These are phyloP conservation scores for Pseudogymnoascus sp. DNA, from an alignment of 2,329 filamentous ascomycete genomes.

Conservation along the genomic window DNA sequence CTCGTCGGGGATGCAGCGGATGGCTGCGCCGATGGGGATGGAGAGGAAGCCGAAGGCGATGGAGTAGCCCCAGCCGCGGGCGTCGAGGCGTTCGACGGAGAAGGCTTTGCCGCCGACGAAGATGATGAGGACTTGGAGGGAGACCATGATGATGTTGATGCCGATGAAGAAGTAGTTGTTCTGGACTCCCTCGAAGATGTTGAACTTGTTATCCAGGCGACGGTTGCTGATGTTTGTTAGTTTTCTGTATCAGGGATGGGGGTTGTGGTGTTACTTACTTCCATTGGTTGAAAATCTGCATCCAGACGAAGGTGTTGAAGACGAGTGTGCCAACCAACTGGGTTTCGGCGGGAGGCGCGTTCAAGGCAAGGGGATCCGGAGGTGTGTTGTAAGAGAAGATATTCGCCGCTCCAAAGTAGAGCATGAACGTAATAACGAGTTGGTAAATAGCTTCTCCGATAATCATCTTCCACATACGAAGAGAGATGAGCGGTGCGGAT, in stretches of 20 bases:
- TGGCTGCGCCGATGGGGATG: conserved; percentile 69
- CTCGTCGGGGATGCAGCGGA: conserved; percentile 73
- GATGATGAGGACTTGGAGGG: conserved; percentile 80
- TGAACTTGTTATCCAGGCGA: conserved; percentile 87
- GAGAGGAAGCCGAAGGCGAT: conserved; percentile 77
- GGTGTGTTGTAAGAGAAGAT: conserved; percentile 50
- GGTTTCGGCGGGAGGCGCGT: background rate
- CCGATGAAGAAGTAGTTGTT: conserved; percentile 82
- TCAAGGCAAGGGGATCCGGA: conserved; percentile 36
- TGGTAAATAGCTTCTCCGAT: conserved; percentile 87
- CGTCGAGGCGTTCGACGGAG: conserved; percentile 50
- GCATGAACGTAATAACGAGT: conserved; percentile 64
- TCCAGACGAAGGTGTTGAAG: conserved; percentile 98
- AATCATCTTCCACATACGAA: conserved; percentile 99
- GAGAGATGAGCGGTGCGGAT: conserved; percentile 67
- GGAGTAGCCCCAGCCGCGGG: conserved; percentile 79
- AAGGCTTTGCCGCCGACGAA: conserved; percentile 79
- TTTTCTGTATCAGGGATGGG: conserved; percentile 13
- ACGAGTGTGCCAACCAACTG: conserved; percentile 62
- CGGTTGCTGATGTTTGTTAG: conserved; percentile 56
- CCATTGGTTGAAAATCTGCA: conserved; percentile 98
- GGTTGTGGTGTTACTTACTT: conserved; percentile 51
- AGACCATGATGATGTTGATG: conserved; percentile 82
- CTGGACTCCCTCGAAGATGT: conserved; percentile 83
- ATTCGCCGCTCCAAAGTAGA: conserved; percentile 63